Conservation (phyloP, 2,329 filamentous ascomycete genomes). For the Alternaria sp. region DNA sequence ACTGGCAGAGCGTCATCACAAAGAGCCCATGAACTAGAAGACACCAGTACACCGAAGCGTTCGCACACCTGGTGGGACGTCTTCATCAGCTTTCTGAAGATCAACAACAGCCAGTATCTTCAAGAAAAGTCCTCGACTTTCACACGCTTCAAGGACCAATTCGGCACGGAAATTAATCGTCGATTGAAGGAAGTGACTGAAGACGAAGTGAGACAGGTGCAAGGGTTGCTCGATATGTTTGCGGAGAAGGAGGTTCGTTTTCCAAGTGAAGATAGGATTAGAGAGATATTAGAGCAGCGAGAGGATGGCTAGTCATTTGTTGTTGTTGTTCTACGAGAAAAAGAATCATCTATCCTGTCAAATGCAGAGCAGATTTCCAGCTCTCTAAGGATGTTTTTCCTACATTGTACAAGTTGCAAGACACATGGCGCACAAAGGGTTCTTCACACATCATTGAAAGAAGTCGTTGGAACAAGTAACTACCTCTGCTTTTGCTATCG, state of each 20-base stretch:
- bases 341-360: accelerated
- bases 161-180: neutral
- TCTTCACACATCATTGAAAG: neutral
- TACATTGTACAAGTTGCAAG: neutral
- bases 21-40: neutral
- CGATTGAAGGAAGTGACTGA: neutral
- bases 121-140: neutral
- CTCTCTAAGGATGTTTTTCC: neutral
- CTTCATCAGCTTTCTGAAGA: neutral
- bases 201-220: neutral
- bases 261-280: neutral
- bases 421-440: neutral
- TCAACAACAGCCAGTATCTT: neutral
- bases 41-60: neutral
- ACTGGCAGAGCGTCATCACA: neutral
- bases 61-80: neutral
- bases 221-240: neutral
- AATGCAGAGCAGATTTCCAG: neutral
- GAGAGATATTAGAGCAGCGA: neutral
- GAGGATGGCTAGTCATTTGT: neutral
- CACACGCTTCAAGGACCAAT: neutral
- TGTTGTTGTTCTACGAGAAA: too few species aligned
- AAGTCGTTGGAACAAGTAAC: neutral
- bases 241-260: neutral
- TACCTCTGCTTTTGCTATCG: neutral